These are phyloP conservation scores for Naegleria gruberi DNA, from an alignment of 208 protist genomes.

Conservation along the genomic window DNA sequence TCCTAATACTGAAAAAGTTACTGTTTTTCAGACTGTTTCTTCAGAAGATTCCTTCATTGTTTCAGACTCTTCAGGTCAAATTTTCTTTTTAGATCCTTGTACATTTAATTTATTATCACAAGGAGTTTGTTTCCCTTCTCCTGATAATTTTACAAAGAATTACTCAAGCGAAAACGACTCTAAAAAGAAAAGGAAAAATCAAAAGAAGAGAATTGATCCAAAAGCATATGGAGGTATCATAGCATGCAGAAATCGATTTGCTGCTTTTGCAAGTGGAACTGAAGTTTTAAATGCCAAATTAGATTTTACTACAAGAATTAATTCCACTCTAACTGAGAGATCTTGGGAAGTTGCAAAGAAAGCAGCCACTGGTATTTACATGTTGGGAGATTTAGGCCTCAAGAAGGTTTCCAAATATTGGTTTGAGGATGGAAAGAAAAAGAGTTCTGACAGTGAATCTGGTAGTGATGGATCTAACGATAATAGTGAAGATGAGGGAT, in stretches of 20 bases:
- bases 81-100: background rate
- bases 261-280: conserved; percentile 31
- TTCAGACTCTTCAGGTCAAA: background rate
- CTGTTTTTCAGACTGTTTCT: background rate
- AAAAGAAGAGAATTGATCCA: background rate
- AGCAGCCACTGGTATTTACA: background rate
- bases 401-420: conserved; percentile 18
- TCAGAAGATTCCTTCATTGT: background rate
- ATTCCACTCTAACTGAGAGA: background rate
- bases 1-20: background rate
- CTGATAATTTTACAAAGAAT: background rate
- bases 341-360: conserved; percentile 29
- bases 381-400: conserved; percentile 20
- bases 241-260: conserved; percentile 31
- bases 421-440: background rate
- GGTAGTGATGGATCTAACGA: background rate
- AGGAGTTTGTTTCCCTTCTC: background rate
- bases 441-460: background rate
- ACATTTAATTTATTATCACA: conserved; percentile 18
- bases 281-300: background rate
- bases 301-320: background rate
- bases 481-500: background rate
- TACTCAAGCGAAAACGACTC: background rate
- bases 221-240: conserved; percentile 11
- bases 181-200: background rate